phyloP scores from a whole-genome alignment of 2,329 filamentous ascomycete species.

The Colletotrichum phormii region DNA sequence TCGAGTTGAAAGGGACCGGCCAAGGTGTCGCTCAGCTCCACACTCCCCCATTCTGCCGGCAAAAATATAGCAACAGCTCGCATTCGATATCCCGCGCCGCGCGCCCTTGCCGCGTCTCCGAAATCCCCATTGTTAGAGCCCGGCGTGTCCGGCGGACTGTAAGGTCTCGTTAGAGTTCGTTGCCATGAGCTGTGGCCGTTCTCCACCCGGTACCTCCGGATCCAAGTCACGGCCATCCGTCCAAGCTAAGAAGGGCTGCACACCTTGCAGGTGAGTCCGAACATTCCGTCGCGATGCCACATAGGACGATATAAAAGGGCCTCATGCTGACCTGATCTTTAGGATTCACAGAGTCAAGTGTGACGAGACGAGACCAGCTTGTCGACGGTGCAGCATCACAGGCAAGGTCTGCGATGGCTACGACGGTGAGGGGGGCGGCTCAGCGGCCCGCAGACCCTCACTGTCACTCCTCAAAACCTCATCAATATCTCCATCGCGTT shows the following conservation, averaged over 20 bases:
- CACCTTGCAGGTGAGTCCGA: slow-evolving; percentile 31
- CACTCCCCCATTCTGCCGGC: not conserved
- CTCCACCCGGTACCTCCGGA: not conserved
- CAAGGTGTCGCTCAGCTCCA: not conserved
- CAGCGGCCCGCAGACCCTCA: not conserved
- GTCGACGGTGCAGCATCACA: slow-evolving; percentile 38
- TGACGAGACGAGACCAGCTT: slow-evolving; percentile 40
- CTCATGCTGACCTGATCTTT: not conserved
- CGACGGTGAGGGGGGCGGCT: slow-evolving; percentile 36
- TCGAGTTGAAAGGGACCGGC: not conserved
- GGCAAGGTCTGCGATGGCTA: slow-evolving; percentile 42
- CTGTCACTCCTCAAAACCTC: not conserved
- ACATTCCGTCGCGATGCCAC: not conserved
- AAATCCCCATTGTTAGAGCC: not conserved
- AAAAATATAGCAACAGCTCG: not conserved
- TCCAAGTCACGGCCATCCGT: not conserved
- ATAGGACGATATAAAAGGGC: not conserved
- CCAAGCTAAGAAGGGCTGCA: slow-evolving; percentile 14
- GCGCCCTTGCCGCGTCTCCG: not conserved
- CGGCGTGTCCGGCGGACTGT: not conserved
- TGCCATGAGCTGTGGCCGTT: not conserved
- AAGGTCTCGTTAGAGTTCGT: not conserved
- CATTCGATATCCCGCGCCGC: not conserved
- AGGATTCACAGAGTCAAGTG: slow-evolving; percentile 43
- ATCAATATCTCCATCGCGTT: not conserved